phyloP scores from a whole-genome alignment of 257 asterid species.

The Primulina huaijiensis region DNA sequence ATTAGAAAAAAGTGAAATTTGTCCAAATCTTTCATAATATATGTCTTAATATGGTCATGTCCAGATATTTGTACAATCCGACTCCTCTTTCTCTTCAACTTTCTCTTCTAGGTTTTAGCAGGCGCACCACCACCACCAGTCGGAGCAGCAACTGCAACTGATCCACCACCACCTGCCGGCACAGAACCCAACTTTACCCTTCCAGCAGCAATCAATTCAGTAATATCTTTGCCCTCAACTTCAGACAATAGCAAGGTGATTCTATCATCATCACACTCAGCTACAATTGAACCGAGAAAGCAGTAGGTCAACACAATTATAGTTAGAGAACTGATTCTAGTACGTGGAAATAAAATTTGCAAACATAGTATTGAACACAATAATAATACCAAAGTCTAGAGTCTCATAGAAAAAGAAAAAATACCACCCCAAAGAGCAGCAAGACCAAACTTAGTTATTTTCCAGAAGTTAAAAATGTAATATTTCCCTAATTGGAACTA shows the following conservation, averaged over 20 bases:
- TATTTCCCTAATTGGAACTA: not conserved
- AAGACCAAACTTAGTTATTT: not conserved
- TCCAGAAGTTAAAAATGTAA: not conserved
- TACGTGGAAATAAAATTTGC: not conserved
- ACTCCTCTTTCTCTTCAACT: constrained; percentile 45
- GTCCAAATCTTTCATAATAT: too few relatives aligned
- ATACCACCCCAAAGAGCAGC: not conserved
- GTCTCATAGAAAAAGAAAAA: not conserved
- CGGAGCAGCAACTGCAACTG: constrained; percentile 40
- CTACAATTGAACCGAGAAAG: constrained; percentile 32
- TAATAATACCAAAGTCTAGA: not conserved
- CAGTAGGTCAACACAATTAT: not conserved
- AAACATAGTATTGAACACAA: not conserved
- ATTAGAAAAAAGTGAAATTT: too few relatives aligned
- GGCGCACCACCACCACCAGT: constrained; percentile 32
- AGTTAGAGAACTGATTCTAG: not conserved
- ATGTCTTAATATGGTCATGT: too few relatives aligned
- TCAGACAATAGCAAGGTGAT: constrained; percentile 35
- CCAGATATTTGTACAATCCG: constrained; percentile 26
- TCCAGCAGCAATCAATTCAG: constrained; percentile 50
- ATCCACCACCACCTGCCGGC: constrained; percentile 49
- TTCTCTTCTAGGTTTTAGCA: constrained; percentile 49
- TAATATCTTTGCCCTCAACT: constrained; percentile 42
- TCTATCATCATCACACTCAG: constrained; percentile 44
- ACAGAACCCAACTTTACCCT: constrained; percentile 55